phyloP scores from a whole-genome alignment of 2,329 filamentous ascomycete genomes.

The Fusarium anthophilum region DNA sequence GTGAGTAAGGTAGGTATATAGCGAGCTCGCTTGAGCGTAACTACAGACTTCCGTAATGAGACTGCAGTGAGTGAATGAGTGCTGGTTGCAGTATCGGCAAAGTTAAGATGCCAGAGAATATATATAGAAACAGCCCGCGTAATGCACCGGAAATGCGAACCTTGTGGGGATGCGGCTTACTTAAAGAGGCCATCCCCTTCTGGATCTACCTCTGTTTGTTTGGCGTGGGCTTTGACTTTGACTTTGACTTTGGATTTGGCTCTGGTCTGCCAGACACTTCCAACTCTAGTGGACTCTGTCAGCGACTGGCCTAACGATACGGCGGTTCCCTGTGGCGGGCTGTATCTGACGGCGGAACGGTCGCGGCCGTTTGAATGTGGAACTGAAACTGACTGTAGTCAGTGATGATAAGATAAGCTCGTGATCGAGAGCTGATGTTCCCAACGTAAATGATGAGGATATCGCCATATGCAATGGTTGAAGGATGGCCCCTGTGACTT shows the following conservation, averaged over 20 bases:
- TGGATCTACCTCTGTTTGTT: neutral
- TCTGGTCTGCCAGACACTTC: slow-evolving; percentile 24
- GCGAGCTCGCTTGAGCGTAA: slow-evolving; percentile 28
- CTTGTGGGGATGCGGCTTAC: slow-evolving; percentile 41
- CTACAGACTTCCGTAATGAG: neutral
- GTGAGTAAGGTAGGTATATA: neutral
- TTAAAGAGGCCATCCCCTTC: slow-evolving; percentile 43
- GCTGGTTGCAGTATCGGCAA: neutral
- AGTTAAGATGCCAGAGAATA: neutral
- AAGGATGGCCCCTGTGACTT: slow-evolving; percentile 2
- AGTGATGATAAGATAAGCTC: neutral
- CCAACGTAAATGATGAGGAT: slow-evolving; percentile 12
- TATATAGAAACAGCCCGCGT: slow-evolving; percentile 24
- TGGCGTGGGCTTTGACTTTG: neutral
- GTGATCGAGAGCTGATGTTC: neutral
- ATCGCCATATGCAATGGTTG: neutral
- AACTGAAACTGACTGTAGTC: neutral
- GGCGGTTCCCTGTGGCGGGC: slow-evolving; percentile 22
- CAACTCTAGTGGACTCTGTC: slow-evolving; percentile 35
- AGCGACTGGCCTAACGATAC: slow-evolving; percentile 20
- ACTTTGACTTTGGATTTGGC: neutral
- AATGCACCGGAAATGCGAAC: slow-evolving; percentile 10
- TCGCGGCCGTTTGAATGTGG: neutral
- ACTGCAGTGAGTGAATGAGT: neutral
- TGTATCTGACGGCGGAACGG: neutral